A percentile compares a stretch with the other conserved stretches of the same genome.
phyloP scores from a whole-genome alignment of 768 basidiomycete genomes.

The Tremella yokohamensis region DNA sequence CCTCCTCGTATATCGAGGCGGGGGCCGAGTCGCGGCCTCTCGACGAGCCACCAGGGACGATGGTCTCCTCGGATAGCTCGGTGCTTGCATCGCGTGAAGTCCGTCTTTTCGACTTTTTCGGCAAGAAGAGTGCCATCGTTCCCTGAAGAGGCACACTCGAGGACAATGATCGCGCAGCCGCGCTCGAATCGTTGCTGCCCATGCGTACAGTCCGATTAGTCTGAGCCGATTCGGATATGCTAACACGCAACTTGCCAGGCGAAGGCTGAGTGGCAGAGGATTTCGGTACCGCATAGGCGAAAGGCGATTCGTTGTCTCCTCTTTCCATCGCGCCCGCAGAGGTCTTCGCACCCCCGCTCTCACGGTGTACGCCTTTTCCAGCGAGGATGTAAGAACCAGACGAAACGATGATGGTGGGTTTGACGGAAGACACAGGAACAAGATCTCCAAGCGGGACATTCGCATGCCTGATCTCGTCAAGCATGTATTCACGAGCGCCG shows the following conservation, averaged over 20 bases:
- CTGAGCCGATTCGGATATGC: not conserved
- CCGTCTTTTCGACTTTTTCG: not conserved
- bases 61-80: not conserved
- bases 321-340: constrained; percentile 8
- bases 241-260: not conserved
- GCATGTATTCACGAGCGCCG: constrained; percentile 40
- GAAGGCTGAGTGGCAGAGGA: not conserved
- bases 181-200: constrained; percentile 23
- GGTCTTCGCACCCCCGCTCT: constrained; percentile 44
- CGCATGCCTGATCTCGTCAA: constrained; percentile 23
- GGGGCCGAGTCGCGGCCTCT: constrained; percentile 5
- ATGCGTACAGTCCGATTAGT: constrained; percentile 13
- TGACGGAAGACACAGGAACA: not conserved
- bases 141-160: constrained; percentile 17
- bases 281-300: constrained; percentile 4
- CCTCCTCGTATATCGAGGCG: not conserved
- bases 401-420: constrained; percentile 2
- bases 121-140: not conserved
- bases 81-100: not conserved
- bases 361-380: constrained; percentile 36
- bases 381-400: constrained; percentile 27
- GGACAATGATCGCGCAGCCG: constrained; percentile 16
- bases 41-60: not conserved
- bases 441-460: not conserved
- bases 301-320: not conserved